phyloP scores from a whole-genome alignment of 768 basidiomycete species.

The Hemileccinum rubropunctum region DNA sequence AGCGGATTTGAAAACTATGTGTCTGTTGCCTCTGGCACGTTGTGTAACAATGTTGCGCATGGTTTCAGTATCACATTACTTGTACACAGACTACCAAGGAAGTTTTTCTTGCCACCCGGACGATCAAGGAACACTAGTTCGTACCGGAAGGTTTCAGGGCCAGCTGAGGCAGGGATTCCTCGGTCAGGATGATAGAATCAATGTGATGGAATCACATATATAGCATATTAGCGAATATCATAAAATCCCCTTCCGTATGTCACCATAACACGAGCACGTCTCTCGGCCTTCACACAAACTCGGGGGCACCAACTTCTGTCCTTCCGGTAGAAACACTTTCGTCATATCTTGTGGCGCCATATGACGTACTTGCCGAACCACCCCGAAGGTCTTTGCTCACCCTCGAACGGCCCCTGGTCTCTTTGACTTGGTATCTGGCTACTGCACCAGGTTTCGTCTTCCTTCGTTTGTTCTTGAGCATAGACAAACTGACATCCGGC shows the following conservation, averaged over 20 bases:
- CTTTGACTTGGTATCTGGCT: slow-evolving; percentile 13
- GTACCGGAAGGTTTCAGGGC: too few relatives aligned
- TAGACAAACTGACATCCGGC: slow-evolving; percentile 28
- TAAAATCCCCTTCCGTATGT: neutral
- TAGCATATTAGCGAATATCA: slow-evolving; percentile 15
- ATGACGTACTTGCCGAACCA: slow-evolving; percentile 24
- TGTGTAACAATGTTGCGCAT: neutral
- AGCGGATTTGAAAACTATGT: slow-evolving; percentile 1
- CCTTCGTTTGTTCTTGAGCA: slow-evolving; percentile 9
- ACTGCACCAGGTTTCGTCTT: neutral
- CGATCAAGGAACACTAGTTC: too few relatives aligned
- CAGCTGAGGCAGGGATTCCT: neutral
- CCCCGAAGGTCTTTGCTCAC: slow-evolving; percentile 41
- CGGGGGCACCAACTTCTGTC: slow-evolving; percentile 7
- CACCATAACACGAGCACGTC: neutral
- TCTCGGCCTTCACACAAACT: neutral
- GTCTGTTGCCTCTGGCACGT: neutral
- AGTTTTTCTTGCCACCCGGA: too few relatives aligned
- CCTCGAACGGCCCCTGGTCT: slow-evolving; percentile 27
- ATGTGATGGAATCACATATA: neutral
- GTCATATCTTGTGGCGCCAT: slow-evolving; percentile 14
- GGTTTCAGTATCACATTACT: too few relatives aligned
- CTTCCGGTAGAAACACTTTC: slow-evolving; percentile 5
- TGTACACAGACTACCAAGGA: too few relatives aligned
- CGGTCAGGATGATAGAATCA: neutral